These are phyloP conservation scores for Rhodotorula graminis DNA, from an alignment of 768 basidiomycete genomes.

Conservation along the genomic window DNA sequence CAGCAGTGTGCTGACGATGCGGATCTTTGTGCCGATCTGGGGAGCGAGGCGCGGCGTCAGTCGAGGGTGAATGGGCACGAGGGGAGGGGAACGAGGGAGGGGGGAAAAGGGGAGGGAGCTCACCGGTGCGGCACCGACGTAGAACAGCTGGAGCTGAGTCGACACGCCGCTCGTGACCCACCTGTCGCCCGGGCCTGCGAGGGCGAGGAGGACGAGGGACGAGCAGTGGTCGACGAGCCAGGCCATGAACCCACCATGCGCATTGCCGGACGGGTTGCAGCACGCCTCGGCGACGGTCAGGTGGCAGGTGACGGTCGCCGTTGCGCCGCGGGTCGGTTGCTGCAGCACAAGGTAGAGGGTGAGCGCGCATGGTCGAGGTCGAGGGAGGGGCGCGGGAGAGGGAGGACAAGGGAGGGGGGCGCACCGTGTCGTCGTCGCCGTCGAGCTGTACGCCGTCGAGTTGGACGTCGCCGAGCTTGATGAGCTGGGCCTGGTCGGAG, in stretches of 20 bases:
- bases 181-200: slow-evolving; percentile 11
- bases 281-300: slow-evolving; percentile 12
- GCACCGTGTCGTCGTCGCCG: slow-evolving; percentile 14
- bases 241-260: slow-evolving; percentile 35
- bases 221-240: slow-evolving; percentile 35
- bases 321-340: slow-evolving; percentile 12
- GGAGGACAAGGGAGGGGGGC: background rate
- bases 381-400: background rate
- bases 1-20: slow-evolving; percentile 14
- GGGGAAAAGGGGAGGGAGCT: background rate
- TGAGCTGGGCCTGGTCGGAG: background rate
- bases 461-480: background rate
- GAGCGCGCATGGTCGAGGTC: background rate
- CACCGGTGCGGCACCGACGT: slow-evolving; percentile 30
- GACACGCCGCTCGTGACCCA: slow-evolving; percentile 30
- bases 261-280: slow-evolving; percentile 14
- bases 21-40: slow-evolving; percentile 21
- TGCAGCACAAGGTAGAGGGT: background rate
- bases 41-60: no score
- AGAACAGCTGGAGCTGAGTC: slow-evolving; percentile 22
- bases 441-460: slow-evolving; percentile 22
- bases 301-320: slow-evolving; percentile 12
- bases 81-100: background rate
- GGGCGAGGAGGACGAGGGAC: slow-evolving; percentile 15
- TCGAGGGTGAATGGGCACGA: no score